Percentiles rank a stretch among this genome's conserved stretches.
phyloP scores from a whole-genome alignment of 140 eudicot species.

The Oenanthe javanica region DNA sequence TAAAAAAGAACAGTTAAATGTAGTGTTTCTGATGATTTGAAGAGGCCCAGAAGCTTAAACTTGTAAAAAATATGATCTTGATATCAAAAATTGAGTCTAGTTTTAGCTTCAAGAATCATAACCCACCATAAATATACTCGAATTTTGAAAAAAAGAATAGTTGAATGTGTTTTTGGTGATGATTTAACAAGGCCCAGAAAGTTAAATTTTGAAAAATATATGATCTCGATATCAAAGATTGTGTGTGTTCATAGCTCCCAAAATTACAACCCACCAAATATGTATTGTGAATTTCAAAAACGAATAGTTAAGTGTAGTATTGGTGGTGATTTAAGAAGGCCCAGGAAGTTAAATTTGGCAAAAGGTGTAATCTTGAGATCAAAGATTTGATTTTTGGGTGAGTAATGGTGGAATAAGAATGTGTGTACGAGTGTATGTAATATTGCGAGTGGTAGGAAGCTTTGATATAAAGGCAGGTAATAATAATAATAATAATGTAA shows the following conservation, averaged over 20 bases:
- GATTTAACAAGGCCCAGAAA: not conserved
- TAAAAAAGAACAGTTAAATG: not conserved
- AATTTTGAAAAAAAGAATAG: not conserved
- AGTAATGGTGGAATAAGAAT: not conserved
- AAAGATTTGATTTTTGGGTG: not conserved
- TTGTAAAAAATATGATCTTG: not conserved
- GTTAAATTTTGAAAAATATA: not conserved
- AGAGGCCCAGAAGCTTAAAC: not conserved
- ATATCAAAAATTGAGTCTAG: not conserved
- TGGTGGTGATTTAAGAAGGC: not conserved
- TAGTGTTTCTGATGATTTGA: not conserved
- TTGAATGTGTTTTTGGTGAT: too few relatives aligned
- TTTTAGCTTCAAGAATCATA: not conserved
- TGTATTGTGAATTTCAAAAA: not conserved
- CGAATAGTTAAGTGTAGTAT: not conserved
- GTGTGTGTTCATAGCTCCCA: not conserved
- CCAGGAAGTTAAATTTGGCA: not conserved
- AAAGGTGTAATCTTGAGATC: not conserved
- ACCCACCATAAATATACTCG: not conserved
- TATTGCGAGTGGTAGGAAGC: not conserved
- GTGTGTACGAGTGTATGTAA: not conserved
- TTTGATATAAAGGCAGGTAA: slow-evolving; percentile 2
- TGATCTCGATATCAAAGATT: not conserved
- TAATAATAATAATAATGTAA: not conserved
- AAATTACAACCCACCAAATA: not conserved